Evolutionary conservation across 306 rosid species (phyloP).

Genomic region (Cucumis cinereus): DNA sequence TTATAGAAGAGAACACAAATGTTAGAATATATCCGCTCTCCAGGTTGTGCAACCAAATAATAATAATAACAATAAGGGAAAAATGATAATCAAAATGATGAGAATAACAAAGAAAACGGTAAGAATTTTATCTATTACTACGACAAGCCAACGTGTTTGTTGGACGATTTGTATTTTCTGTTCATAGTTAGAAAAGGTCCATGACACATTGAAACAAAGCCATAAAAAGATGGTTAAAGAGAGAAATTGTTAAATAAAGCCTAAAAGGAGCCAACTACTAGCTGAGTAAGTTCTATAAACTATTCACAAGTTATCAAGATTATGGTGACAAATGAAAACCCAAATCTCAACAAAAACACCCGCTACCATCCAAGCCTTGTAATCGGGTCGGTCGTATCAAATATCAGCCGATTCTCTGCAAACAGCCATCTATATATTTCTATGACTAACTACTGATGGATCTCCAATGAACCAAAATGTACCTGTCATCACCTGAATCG

Average conservation of each 20-base stretch:
- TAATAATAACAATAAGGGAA: background rate
- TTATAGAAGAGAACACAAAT: no score
- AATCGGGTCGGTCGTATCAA: no score
- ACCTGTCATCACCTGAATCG: background rate
- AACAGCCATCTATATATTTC: background rate
- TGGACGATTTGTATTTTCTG: background rate
- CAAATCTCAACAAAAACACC: background rate
- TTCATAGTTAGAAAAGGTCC: background rate
- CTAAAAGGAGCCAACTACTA: background rate
- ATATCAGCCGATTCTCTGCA: background rate
- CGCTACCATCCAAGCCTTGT: background rate
- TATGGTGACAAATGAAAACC: background rate
- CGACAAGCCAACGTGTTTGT: background rate
- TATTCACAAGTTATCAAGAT: constrained; percentile 6
- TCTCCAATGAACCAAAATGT: background rate
- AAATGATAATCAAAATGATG: background rate
- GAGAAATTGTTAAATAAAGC: background rate
- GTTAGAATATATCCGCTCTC: no score
- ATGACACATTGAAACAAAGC: background rate
- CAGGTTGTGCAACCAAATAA: no score
- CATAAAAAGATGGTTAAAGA: background rate
- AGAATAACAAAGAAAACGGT: background rate
- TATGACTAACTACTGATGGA: background rate
- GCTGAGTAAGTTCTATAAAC: background rate
- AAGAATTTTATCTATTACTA: background rate